Conservation (phyloP, 169 alveolate species). For the Plasmodium gallinaceum region DNA sequence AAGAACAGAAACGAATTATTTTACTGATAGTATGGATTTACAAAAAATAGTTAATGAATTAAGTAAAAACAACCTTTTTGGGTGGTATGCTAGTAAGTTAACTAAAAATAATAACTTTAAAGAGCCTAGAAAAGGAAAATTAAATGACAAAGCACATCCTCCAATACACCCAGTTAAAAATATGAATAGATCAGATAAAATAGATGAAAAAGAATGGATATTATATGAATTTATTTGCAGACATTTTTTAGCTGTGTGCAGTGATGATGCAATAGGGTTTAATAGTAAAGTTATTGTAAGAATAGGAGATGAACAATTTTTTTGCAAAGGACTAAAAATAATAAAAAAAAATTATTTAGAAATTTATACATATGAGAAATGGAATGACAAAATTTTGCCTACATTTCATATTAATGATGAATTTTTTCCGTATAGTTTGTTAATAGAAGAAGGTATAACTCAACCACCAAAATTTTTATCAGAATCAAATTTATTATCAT, state of each 20-base stretch:
- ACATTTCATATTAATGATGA: slow-evolving; percentile 52
- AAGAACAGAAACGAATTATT: slow-evolving; percentile 98
- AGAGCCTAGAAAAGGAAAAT: slow-evolving; percentile 91
- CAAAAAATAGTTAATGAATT: slow-evolving; percentile 86
- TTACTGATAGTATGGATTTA: slow-evolving; percentile 92
- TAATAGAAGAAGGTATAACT: slow-evolving; percentile 73
- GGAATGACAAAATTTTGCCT: slow-evolving; percentile 71
- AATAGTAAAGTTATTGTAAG: slow-evolving; percentile 81
- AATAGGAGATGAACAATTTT: slow-evolving; percentile 57
- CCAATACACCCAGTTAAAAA: slow-evolving; percentile 99
- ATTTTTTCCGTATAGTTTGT: slow-evolving; percentile 37
- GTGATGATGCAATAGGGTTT: slow-evolving; percentile 87
- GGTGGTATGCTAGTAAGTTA: slow-evolving; percentile 91
- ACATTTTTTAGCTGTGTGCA: slow-evolving; percentile 90
- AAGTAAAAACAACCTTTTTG: slow-evolving; percentile 89
- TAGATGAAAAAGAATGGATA: slow-evolving; percentile 83
- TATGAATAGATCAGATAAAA: slow-evolving; percentile 84
- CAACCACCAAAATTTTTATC: slow-evolving; percentile 96
- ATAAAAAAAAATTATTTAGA: slow-evolving; percentile 65
- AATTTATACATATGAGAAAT: slow-evolving; percentile 71
- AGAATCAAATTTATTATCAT: slow-evolving; percentile 95
- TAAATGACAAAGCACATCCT: slow-evolving; percentile 99
- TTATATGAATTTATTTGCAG: slow-evolving; percentile 88
- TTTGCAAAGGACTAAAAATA: slow-evolving; percentile 74
- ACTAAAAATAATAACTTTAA: slow-evolving; percentile 19